Conservation (phyloP, 2,329 filamentous ascomycete species). For the Colletotrichum tabaci region DNA sequence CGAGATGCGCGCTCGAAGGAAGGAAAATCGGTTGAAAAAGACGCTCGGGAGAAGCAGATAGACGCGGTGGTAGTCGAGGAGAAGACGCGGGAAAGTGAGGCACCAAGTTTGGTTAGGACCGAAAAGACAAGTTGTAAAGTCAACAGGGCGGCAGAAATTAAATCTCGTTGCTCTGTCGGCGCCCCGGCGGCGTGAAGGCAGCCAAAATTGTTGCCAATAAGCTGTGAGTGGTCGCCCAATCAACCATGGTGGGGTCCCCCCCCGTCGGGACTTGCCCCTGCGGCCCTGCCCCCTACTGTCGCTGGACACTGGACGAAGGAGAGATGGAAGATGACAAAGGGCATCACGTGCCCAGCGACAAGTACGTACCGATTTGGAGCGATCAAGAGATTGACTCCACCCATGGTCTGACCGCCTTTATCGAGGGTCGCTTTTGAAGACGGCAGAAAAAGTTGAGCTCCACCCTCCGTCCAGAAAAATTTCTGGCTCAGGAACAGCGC, state of each 20-base stretch:
- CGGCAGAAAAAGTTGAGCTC: slow-evolving; percentile 43
- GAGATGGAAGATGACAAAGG: neutral
- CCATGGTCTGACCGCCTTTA: neutral
- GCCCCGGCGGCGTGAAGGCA: slow-evolving; percentile 38
- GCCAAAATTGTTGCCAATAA: slow-evolving; percentile 44
- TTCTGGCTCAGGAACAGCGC: slow-evolving; percentile 38
- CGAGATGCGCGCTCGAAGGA: slow-evolving; percentile 24
- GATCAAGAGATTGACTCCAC: neutral
- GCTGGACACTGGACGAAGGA: neutral
- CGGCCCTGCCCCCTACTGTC: slow-evolving; percentile 3
- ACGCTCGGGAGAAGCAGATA: slow-evolving; percentile 35
- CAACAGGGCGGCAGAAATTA: slow-evolving; percentile 45
- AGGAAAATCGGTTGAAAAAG: slow-evolving; percentile 26
- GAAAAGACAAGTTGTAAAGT: slow-evolving; percentile 31
- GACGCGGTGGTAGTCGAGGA: slow-evolving; percentile 31
- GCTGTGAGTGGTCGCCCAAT: slow-evolving; percentile 54
- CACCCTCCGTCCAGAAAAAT: slow-evolving; percentile 40
- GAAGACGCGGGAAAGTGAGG: slow-evolving; percentile 29
- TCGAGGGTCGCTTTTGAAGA: no score
- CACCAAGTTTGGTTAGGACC: slow-evolving; percentile 34
- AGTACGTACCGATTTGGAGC: neutral
- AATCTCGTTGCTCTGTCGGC: slow-evolving; percentile 46
- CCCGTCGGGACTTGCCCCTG: slow-evolving; percentile 17
- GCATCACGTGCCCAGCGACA: neutral
- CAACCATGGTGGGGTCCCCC: slow-evolving; percentile 53